Evolutionary conservation across 495 filamentous ascomycete genomes (phyloP), one percentile per base, ranked within the genome.

Genomic region (Amniculicola lignicola): DNA sequence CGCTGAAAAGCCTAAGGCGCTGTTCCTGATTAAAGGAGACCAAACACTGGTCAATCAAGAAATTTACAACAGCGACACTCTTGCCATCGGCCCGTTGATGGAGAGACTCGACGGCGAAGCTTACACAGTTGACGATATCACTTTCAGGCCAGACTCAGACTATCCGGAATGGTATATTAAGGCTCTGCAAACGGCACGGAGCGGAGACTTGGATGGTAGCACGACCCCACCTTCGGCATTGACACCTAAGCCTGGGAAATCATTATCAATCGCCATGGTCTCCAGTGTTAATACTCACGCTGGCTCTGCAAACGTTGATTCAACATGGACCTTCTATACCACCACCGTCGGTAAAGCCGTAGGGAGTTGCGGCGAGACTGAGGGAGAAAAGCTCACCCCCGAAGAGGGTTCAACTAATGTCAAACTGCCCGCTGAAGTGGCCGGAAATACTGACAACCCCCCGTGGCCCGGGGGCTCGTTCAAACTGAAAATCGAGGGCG

Each of bases 61-160:
- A 12, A 19, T 41, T 19, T 41, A 41, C 38, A 41, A 41, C 38
- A 41, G 16, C 10, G 38, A 41, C 38, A 18, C 38, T 41, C 7
- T 41, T 9, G 7, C 7, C 38, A 18, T 12, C 7, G 9, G 18
- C 7, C 18, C 38, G 6, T 18, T 41, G 16, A 7, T 16, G 38
- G 9, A 7, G 18, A 18, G 16, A 12, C 9, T 7, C 7, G 7
- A 9, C 6, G 7, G 7, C 18, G 11, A 41, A 41, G 10, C 38
- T 7, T 35, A 35, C 31, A 35, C 31, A n/a, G 38, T 41, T 18
- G 9, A 41, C 6, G 38, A 19, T 12, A 6, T 16, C 16, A 41
- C 38, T 10, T 41, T 41, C 38, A 9, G 38, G 18, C 38, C 38
- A 9, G 38, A 41, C 38, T 41, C 38, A 41, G 38, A 41, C 38